Conservation (phyloP, 139 green algal genomes). For the Chlamydomonas sphaeroides region DNA sequence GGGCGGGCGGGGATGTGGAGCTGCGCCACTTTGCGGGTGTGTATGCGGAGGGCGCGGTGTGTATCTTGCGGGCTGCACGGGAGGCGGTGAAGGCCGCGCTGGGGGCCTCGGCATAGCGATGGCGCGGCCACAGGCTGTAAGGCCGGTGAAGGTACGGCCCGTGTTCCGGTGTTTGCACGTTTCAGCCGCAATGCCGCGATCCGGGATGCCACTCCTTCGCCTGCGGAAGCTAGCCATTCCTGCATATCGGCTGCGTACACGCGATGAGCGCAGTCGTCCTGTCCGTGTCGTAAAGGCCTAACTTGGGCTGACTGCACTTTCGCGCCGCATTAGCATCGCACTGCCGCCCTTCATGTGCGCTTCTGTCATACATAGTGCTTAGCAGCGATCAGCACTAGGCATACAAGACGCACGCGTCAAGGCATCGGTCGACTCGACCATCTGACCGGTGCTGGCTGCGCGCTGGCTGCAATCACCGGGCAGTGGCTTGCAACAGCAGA, state of each 20-base stretch:
- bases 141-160: not conserved
- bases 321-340: no score
- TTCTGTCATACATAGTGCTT: not conserved
- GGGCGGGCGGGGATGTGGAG: not conserved
- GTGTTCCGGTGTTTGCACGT: not conserved
- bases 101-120: not conserved
- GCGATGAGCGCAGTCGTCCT: no score
- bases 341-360: not conserved
- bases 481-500: not conserved
- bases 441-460: no score
- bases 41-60: not conserved
- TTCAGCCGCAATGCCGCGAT: not conserved
- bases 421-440: no score
- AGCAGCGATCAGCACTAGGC: no score
- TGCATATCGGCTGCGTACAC: no score
- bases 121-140: not conserved
- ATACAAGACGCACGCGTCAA: no score
- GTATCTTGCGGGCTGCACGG: not conserved
- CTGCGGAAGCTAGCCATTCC: no score
- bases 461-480: not conserved
- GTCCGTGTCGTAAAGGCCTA: not conserved
- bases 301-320: not conserved
- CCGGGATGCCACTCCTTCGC: no score
- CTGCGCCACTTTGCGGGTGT: constrained; percentile 25
- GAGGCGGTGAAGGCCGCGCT: not conserved